These are phyloP conservation scores for Aureobasidium mangrovei DNA, from an alignment of 2,329 filamentous ascomycete species.

Conservation along the genomic window DNA sequence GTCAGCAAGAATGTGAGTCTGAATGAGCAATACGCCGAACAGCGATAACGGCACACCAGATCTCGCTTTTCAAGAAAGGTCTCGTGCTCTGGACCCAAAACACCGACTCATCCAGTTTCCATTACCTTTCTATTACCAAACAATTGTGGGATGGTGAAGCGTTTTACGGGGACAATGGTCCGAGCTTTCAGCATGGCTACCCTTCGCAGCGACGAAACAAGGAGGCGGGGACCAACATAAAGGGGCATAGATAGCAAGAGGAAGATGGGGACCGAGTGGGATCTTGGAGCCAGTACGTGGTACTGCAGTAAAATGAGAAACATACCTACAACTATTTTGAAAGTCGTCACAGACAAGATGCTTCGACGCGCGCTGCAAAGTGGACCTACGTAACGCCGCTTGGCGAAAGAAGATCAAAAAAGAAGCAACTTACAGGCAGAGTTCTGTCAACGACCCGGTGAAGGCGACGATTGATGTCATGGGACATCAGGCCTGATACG, in stretches of 20 bases:
- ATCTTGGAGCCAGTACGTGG: too few species aligned
- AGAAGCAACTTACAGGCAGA: neutral
- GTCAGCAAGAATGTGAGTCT: slow-evolving; percentile 8
- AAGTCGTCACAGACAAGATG: neutral
- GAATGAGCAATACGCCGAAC: slow-evolving; percentile 6
- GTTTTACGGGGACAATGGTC: slow-evolving; percentile 5
- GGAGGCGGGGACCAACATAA: neutral
- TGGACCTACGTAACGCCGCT: neutral
- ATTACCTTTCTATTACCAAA: slow-evolving; percentile 10
- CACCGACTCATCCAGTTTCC: slow-evolving; percentile 3
- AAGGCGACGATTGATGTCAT: neutral
- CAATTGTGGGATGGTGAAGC: slow-evolving; percentile 1
- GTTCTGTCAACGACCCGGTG: neutral
- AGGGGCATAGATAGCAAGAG: neutral
- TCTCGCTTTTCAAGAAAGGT: neutral
- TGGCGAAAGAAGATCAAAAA: slow-evolving; percentile 9
- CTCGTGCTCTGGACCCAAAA: slow-evolving; percentile 6
- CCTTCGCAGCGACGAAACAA: neutral
- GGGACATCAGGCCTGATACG: neutral
- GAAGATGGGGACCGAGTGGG: too few species aligned
- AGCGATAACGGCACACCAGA: slow-evolving; percentile 9
- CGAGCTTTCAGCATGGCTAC: neutral
- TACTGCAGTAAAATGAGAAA: neutral
- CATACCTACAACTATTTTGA: neutral
- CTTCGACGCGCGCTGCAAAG: neutral